phyloP scores from a whole-genome alignment of 768 basidiomycete species.

The Lentinula boryana region DNA sequence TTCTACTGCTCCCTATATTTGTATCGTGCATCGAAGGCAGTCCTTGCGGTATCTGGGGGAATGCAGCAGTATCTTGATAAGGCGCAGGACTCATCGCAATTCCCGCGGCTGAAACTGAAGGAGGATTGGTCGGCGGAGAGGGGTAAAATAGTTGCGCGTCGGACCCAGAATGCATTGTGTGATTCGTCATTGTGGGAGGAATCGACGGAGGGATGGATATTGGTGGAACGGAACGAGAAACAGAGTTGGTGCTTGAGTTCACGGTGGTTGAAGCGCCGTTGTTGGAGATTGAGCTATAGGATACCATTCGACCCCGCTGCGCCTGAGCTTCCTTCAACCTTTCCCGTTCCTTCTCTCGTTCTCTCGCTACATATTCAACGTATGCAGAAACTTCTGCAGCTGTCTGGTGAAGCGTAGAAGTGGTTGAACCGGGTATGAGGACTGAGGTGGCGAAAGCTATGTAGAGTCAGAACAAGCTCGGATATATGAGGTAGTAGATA shows the following conservation, averaged over 20 bases:
- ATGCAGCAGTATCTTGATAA: conserved; percentile 6
- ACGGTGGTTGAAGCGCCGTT: conserved; percentile 16
- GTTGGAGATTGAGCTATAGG: conserved; percentile 14
- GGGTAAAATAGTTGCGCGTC: conserved; percentile 14
- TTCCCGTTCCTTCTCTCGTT: conserved; percentile 75
- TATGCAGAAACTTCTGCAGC: conserved; percentile 62
- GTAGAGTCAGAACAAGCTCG: background rate
- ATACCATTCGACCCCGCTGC: conserved; percentile 8
- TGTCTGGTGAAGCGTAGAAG: conserved; percentile 31
- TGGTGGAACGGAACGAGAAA: background rate
- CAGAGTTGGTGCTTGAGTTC: conserved; percentile 4
- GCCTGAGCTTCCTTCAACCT: conserved; percentile 52
- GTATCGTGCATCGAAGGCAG: conserved; percentile 12
- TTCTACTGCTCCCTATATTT: conserved; percentile 19
- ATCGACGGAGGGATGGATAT: background rate
- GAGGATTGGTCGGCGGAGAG: conserved; percentile 12
- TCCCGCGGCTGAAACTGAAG: background rate
- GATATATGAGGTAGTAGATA: background rate
- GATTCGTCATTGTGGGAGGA: background rate
- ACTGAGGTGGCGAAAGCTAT: background rate
- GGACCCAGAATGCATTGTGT: background rate
- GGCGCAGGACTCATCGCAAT: conserved; percentile 18
- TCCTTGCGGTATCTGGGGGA: conserved; percentile 10
- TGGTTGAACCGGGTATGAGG: conserved; percentile 25
- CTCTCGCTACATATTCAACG: conserved; percentile 70